Evolutionary conservation across 2,329 filamentous ascomycete species (phyloP).

Genomic region (Colletotrichum spaethianum): DNA sequence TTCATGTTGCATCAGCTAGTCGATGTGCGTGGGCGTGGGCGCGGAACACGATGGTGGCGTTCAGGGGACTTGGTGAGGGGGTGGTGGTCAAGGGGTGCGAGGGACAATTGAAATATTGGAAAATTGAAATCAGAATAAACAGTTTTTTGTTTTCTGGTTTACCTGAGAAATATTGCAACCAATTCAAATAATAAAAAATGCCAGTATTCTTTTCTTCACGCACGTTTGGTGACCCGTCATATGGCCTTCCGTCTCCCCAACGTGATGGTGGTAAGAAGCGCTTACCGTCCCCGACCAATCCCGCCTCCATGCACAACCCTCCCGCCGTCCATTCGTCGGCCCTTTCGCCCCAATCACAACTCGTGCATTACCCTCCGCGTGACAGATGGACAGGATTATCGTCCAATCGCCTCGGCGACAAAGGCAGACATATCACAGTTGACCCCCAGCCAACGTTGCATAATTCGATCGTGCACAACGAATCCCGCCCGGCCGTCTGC

Average conservation of each 20-base stretch:
- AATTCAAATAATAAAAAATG: no score
- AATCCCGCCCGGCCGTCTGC: constrained; percentile 25
- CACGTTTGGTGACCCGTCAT: not conserved
- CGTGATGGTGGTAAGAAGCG: constrained; percentile 23
- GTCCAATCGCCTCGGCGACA: not conserved
- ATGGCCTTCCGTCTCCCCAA: not conserved
- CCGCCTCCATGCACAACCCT: not conserved
- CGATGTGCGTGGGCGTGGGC: not conserved
- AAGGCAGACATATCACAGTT: not conserved
- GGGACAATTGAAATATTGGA: not conserved
- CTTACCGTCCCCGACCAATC: constrained; percentile 15
- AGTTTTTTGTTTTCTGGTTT: not conserved
- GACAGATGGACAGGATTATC: not conserved
- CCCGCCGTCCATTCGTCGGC: not conserved
- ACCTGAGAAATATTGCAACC: not conserved
- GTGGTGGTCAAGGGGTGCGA: not conserved
- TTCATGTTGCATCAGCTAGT: not conserved
- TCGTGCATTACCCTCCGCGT: not conserved
- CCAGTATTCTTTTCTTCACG: not conserved
- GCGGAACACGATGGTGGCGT: constrained; percentile 16
- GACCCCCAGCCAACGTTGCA: constrained; percentile 14
- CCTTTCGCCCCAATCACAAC: constrained; percentile 20
- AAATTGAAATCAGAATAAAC: no score
- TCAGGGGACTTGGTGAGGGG: not conserved
- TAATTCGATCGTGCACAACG: constrained; percentile 24